Evolutionary conservation across 768 basidiomycete genomes (phyloP), one percentile per base, ranked within the genome.

Genomic region (Strobilomyces confusus): DNA sequence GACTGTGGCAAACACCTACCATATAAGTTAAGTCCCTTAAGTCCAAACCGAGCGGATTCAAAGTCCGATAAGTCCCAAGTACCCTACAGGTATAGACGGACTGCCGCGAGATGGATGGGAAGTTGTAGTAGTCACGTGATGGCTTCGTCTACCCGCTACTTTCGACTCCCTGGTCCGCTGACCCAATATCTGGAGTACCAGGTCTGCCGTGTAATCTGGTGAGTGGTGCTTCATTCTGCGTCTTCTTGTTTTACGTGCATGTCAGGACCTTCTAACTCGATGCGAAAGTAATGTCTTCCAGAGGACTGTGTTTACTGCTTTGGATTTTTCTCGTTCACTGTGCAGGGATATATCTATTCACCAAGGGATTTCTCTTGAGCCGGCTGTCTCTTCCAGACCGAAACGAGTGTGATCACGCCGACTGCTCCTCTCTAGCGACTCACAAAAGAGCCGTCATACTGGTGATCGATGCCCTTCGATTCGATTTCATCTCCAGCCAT

Each of bases 391-490:
- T 69, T 37, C 62, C 61, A 40, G 52, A 69, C 54, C 56, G 58
- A 48, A 57, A 48, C 19, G 20, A 77, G 92, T 49, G 87, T 82
- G 12, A 79, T 87, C n/a, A 79, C 77, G 9, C 72, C 84, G 9
- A 63, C 69, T 20, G 54, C 8, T 48, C 54, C 15, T 61, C 58
- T 5, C 58, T 71, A 7, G 77, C 84, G 1, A 90, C 88, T 1
- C 89, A 95, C 75, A 78, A 79, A 56, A 84, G 89, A 58, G 89
- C 90, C 7, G 78, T 98, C 25, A 54, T 97, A 37, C 77, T 99
- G 57, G 80, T 98, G 49, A 89, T 99, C 59, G 97, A 98, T 69
- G 80, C 95, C 0, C 77, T 99, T 22, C 87, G 97, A 3, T 95
- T 93, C 63, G 95, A 99, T 72, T 98, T 98, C 67, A 72, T 98